Conservation (phyloP, 2,329 filamentous ascomycete species). For the Mycosphaerelloides madeirae region DNA sequence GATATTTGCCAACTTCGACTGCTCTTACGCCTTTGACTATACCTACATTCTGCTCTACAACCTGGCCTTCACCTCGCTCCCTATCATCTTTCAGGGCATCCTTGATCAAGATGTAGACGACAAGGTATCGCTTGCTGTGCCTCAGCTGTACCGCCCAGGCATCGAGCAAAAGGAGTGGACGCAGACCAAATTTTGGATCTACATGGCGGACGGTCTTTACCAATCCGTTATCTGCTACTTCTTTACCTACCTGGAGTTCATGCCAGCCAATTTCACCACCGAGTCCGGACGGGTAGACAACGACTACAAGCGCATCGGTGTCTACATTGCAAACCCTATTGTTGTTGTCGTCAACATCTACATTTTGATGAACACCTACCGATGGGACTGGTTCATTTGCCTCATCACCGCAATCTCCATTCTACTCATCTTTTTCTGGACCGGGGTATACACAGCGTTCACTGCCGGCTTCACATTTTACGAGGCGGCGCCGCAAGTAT, state of each 20-base stretch:
- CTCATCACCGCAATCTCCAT: conserved; percentile 78
- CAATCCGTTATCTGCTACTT: conserved; percentile 93
- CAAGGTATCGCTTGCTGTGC: conserved; percentile 86
- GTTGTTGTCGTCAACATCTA: conserved; percentile 90
- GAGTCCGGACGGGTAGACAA: conserved; percentile 69
- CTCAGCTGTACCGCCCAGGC: conserved; percentile 88
- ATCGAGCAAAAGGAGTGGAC: conserved; percentile 98
- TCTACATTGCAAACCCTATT: conserved; percentile 78
- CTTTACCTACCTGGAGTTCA: conserved; percentile 79
- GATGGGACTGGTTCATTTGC: conserved; percentile 96
- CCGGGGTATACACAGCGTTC: conserved; percentile 73
- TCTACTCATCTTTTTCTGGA: conserved; percentile 91
- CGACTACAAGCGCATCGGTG: conserved; percentile 78
- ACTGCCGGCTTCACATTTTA: conserved; percentile 63
- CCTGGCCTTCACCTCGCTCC: conserved; percentile 90
- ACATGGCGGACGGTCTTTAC: conserved; percentile 93
- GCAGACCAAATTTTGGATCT: conserved; percentile 90
- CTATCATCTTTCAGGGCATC: conserved; percentile 92
- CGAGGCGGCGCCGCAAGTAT: conserved; percentile 71
- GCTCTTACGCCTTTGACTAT: conserved; percentile 95
- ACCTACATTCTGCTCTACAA: conserved; percentile 97
- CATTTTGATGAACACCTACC: conserved; percentile 91
- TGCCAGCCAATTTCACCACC: conserved; percentile 63
- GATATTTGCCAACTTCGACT: conserved; percentile 92
- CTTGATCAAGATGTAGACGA: conserved; percentile 96